These are phyloP conservation scores for Quercus glauca DNA, from an alignment of 306 rosid genomes.

Conservation along the genomic window DNA sequence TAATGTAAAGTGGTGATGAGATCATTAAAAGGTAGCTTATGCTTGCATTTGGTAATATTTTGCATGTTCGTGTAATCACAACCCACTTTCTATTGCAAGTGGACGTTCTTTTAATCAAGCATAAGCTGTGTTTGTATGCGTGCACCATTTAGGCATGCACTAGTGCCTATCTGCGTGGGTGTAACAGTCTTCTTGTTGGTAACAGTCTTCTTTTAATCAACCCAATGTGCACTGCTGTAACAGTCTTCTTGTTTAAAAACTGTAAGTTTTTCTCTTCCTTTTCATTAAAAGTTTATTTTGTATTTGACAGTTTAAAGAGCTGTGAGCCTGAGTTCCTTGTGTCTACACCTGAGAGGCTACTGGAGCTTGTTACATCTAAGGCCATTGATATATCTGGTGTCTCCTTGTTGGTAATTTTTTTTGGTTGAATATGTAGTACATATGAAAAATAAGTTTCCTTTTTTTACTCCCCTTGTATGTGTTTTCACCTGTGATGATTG, in stretches of 20 bases:
- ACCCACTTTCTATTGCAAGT: neutral
- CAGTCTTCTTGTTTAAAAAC: neutral
- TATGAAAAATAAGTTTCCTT: neutral
- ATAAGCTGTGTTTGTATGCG: neutral
- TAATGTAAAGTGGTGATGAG: conserved; percentile 5
- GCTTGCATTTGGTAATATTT: conserved; percentile 1
- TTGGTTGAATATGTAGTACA: neutral
- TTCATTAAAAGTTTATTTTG: conserved; percentile 27
- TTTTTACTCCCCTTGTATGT: neutral
- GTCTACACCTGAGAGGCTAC: conserved; percentile 91
- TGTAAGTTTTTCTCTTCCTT: neutral
- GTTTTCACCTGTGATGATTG: neutral
- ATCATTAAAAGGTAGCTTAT: conserved; percentile 3
- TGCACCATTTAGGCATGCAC: neutral
- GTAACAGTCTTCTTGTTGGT: no score
- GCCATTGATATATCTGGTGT: conserved; percentile 85
- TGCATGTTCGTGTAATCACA: neutral
- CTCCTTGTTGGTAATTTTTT: conserved; percentile 67
- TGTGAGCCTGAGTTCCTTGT: conserved; percentile 96
- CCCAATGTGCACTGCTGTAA: neutral
- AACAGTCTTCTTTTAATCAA: no score
- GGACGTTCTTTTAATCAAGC: neutral
- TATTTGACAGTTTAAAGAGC: conserved; percentile 58
- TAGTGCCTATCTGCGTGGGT: neutral
- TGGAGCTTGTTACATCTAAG: conserved; percentile 77